These are phyloP conservation scores for Sporisorium reilianum DNA, from an alignment of 1,284 basidiomycete species.

Conservation along the genomic window DNA sequence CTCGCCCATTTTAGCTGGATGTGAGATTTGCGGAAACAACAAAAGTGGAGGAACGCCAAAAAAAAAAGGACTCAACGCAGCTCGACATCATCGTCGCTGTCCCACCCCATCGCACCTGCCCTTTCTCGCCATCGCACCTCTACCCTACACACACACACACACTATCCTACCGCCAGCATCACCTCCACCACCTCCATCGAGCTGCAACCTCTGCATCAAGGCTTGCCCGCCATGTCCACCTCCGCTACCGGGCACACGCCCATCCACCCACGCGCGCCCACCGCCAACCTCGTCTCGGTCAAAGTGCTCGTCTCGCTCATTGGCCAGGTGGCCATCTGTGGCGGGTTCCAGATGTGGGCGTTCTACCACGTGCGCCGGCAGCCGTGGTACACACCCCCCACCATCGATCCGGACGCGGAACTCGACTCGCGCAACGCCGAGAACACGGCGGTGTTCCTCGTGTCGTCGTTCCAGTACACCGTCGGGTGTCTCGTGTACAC, in stretches of 20 bases:
- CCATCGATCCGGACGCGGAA: constrained; percentile 76
- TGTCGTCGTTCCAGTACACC: constrained; percentile 99
- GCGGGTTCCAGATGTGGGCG: constrained; percentile 84
- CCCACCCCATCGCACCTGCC: not conserved
- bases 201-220: constrained; percentile 34
- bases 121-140: not conserved
- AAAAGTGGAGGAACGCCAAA: not conserved
- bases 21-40: not conserved
- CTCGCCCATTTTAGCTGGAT: no score
- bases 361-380: constrained; percentile 90
- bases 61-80: constrained; percentile 7
- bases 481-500: constrained; percentile 95
- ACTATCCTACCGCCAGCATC: no score
- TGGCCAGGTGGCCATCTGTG: constrained; percentile 91
- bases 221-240: constrained; percentile 13
- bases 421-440: constrained; percentile 92
- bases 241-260: constrained; percentile 62
- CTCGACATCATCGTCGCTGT: not conserved
- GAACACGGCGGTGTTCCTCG: constrained; percentile 90
- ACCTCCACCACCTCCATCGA: constrained; percentile 13
- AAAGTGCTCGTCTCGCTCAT: constrained; percentile 94
- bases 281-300: constrained; percentile 94
- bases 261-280: constrained; percentile 88
- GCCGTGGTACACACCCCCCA: constrained; percentile 80
- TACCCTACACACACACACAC: no score